Evolutionary conservation across 345 rosid species (phyloP), one percentile per base, ranked within the genome.

Genomic region (Pugionium dolabratum): DNA sequence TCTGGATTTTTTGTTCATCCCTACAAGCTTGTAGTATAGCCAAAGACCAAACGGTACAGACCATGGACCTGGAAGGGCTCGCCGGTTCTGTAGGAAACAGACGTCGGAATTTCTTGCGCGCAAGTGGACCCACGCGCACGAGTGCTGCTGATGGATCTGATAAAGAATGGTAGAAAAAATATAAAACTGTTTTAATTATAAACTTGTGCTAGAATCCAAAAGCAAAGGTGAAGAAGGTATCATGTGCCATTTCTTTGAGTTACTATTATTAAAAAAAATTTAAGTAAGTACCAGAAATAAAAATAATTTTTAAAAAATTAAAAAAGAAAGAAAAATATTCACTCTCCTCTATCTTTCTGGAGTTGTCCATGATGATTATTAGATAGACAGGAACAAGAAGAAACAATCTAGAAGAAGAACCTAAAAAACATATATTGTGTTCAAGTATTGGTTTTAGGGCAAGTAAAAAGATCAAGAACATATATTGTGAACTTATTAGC

Each of bases 111-210:
- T 4, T 34, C 54, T 34, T 51, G 36, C 35, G 30, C 50, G 75
- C 65, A 72, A 64, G 65, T 72, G 75, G 70, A 72, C 70, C 60
- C 60, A 72, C 76, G 76, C 76, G 76, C 66, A 72, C 70, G 54
- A 72, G 60, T n/a, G 66, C 7, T 57, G 31, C 60, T 72, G 66
- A 46, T 49, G 76, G 64, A 42, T 62, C 70, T 55, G 55, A 47
- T 1, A 3, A 37, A 3, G 4, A n/a, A 9, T n/a, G 27, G 5
- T 43, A 53, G 34, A 51, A 4, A 39, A 4, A 29, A 9, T 9
- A 35, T 34, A 48, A 47, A 35, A 44, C 18, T 18, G 18, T 18
- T 18, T 18, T 18, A 18, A 18, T 18, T 18, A 18, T 18, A 18
- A 18, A 18, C n/a, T 66, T 37, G 1, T 52, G 58, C 68, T 66